Conservation (phyloP, 1,284 basidiomycete species). For the Leccinum fallax region DNA sequence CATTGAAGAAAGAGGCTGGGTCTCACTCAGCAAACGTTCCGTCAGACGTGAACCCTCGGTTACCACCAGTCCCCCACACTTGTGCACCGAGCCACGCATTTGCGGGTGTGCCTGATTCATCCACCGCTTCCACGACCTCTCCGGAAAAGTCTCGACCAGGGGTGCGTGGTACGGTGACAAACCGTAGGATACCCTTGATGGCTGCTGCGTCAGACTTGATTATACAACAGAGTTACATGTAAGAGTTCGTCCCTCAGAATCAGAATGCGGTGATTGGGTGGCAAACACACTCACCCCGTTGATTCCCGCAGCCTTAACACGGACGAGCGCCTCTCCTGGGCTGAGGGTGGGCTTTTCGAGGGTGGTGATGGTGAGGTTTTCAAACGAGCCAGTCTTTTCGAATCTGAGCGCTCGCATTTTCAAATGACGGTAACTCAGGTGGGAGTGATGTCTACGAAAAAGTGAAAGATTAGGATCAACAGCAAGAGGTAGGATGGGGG, state of each 20-base stretch:
- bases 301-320: constrained; percentile 36
- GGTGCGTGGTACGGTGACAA: constrained; percentile 36
- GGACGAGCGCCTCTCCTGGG: constrained; percentile 36
- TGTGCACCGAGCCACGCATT: constrained; percentile 31
- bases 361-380: constrained; percentile 24
- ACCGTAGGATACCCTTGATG: constrained; percentile 30
- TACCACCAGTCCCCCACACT: constrained; percentile 38
- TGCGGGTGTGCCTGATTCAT: constrained; percentile 22
- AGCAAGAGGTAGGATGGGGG: not conserved
- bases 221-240: not conserved
- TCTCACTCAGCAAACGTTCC: constrained; percentile 39
- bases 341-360: constrained; percentile 28
- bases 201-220: constrained; percentile 35
- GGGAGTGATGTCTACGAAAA: constrained; percentile 6
- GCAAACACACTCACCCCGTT: constrained; percentile 30
- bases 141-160: constrained; percentile 38
- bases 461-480: not conserved
- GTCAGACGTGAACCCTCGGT: constrained; percentile 36
- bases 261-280: not conserved
- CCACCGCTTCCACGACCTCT: constrained; percentile 35
- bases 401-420: constrained; percentile 38
- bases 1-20: not conserved
- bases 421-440: not conserved
- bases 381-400: constrained; percentile 35
- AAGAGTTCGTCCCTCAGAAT: not conserved